Conservation (phyloP, 257 asterid genomes). For the Linderniella brevidens region DNA sequence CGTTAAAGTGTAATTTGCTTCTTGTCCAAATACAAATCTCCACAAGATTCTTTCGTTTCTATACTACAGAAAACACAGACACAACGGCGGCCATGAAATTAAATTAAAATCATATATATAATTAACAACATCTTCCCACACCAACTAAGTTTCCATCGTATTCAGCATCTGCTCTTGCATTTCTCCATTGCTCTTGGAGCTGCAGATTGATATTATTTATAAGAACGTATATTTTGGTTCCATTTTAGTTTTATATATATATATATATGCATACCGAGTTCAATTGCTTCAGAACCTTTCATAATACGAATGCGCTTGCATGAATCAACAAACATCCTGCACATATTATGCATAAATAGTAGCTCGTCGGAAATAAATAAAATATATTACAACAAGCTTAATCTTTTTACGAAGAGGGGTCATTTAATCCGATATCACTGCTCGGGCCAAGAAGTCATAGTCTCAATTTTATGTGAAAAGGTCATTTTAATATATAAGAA, state of each 20-base stretch:
- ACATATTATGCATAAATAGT: not conserved
- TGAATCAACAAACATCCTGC: constrained; percentile 39
- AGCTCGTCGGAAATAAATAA: no score
- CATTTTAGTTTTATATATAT: not conserved
- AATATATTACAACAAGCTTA: no score
- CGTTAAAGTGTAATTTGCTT: constrained; percentile 27
- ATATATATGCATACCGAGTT: constrained; percentile 22
- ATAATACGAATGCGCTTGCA: constrained; percentile 50
- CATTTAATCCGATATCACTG: no score
- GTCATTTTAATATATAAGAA: no score
- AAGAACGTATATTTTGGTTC: not conserved
- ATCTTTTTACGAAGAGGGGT: no score
- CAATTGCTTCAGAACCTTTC: constrained; percentile 55
- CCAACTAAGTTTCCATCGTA: not conserved
- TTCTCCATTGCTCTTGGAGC: constrained; percentile 54
- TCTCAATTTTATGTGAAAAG: no score
- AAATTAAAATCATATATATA: constrained; percentile 11
- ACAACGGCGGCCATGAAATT: constrained; percentile 14
- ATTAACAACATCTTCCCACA: constrained; percentile 2
- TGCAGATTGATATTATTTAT: constrained; percentile 6
- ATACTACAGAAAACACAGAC: constrained; percentile 29
- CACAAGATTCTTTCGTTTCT: constrained; percentile 14
- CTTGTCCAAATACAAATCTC: constrained; percentile 40
- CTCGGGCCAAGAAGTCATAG: no score
- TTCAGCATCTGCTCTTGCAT: constrained; percentile 44